These are phyloP conservation scores for Neckera pumila DNA, from an alignment of 225 moss, liverwort and hornwort genomes.

Conservation along the genomic window DNA sequence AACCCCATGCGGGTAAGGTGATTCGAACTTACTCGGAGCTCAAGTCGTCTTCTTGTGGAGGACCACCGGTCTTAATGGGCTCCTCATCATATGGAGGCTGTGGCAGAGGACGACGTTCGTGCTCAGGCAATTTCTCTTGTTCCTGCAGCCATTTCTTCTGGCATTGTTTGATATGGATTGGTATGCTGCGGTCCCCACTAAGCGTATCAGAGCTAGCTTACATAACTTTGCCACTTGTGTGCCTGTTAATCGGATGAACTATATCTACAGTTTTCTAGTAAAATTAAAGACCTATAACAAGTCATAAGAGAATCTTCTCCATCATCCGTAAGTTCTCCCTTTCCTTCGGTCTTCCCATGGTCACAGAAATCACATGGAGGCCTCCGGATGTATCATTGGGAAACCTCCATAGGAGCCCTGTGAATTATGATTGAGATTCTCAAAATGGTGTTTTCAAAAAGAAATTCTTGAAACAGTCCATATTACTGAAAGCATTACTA, in stretches of 20 bases:
- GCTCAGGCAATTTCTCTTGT: slow-evolving; percentile 35
- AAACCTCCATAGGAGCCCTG: background rate
- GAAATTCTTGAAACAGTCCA: background rate
- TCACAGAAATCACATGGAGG: background rate
- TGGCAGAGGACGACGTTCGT: slow-evolving; percentile 47
- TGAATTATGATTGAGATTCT: background rate
- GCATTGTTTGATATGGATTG: slow-evolving; percentile 56
- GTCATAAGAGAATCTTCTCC: background rate
- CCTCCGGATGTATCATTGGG: background rate
- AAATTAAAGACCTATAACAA: background rate
- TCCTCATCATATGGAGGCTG: slow-evolving; percentile 30
- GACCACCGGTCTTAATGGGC: slow-evolving; percentile 20
- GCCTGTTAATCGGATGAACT: background rate
- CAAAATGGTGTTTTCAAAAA: background rate
- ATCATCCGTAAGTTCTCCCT: background rate
- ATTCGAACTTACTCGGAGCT: slow-evolving; percentile 39
- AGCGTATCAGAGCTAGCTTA: background rate
- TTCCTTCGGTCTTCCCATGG: background rate
- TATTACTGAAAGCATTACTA: background rate
- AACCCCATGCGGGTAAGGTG: background rate
- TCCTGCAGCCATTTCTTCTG: slow-evolving; percentile 56
- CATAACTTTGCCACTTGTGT: background rate
- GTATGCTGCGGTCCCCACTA: slow-evolving; percentile 22
- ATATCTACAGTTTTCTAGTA: background rate
- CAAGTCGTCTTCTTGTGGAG: slow-evolving; percentile 30